These are phyloP conservation scores for Raffaelea deltoideospora DNA, from an alignment of 2,329 filamentous ascomycete genomes.

Conservation along the genomic window DNA sequence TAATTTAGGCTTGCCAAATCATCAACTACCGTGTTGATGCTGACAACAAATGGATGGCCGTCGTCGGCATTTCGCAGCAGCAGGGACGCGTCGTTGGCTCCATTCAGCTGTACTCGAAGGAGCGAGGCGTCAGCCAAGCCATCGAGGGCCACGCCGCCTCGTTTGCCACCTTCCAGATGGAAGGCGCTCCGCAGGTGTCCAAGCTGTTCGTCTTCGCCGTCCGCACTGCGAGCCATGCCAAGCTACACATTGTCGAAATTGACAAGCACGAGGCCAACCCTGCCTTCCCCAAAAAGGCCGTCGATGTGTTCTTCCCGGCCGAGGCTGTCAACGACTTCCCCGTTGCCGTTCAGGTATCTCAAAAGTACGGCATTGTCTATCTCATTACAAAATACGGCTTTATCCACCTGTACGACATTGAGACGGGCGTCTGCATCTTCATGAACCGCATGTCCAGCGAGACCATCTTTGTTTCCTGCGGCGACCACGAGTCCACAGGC, in stretches of 20 bases:
- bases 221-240: slow-evolving; percentile 74
- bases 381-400: slow-evolving; percentile 98
- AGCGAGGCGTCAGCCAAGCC: slow-evolving; percentile 90
- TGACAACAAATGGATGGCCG: slow-evolving; percentile 96
- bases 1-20: slow-evolving; percentile 76
- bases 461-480: slow-evolving; percentile 90
- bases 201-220: slow-evolving; percentile 97
- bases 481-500: slow-evolving; percentile 70
- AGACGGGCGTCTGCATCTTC: slow-evolving; percentile 91
- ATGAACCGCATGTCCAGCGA: slow-evolving; percentile 99
- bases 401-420: slow-evolving; percentile 95
- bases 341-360: slow-evolving; percentile 91
- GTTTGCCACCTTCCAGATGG: slow-evolving; percentile 78
- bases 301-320: slow-evolving; percentile 93
- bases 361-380: slow-evolving; percentile 93
- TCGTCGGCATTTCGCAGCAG: slow-evolving; percentile 89
- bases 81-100: slow-evolving; percentile 86
- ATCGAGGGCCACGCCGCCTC: slow-evolving; percentile 95
- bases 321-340: slow-evolving; percentile 96
- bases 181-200: slow-evolving; percentile 78
- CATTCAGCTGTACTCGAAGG: slow-evolving; percentile 94
- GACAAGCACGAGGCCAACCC: slow-evolving; percentile 86
- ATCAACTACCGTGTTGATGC: slow-evolving; percentile 97
- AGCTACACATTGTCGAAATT: slow-evolving; percentile 95
- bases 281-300: slow-evolving; percentile 83